Percentiles rank a stretch among this genome's conserved stretches.
These are phyloP conservation scores for Pugionium cornutum DNA, from an alignment of 345 rosid genomes.

Conservation along the genomic window DNA sequence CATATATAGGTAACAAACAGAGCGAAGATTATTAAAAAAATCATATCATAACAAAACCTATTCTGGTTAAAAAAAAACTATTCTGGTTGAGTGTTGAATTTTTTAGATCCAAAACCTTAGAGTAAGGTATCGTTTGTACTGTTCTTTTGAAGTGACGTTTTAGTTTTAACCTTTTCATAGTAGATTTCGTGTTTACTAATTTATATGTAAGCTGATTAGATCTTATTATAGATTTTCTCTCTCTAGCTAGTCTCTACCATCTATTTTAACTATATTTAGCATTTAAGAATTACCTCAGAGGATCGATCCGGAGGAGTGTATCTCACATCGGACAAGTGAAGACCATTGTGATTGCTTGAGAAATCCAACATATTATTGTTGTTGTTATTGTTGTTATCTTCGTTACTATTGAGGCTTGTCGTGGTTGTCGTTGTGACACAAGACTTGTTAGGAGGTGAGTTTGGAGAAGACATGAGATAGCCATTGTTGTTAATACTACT, in stretches of 20 bases:
- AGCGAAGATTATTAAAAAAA: slow-evolving; percentile 9
- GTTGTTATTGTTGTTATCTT: slow-evolving; percentile 34
- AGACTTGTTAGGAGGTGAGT: slow-evolving; percentile 64
- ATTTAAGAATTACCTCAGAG: slow-evolving; percentile 56
- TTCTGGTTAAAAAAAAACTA: background rate
- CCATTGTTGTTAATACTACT: slow-evolving; percentile 45
- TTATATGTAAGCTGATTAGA: slow-evolving; percentile 6
- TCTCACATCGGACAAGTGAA: slow-evolving; percentile 54
- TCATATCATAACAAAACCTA: background rate
- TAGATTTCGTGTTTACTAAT: slow-evolving; percentile 14
- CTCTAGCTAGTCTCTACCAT: background rate
- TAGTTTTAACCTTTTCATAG: slow-evolving; percentile 14
- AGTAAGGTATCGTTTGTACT: slow-evolving; percentile 21
- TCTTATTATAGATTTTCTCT: background rate
- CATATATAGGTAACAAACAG: slow-evolving; percentile 20
- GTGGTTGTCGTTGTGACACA: slow-evolving; percentile 58
- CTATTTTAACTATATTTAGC: background rate
- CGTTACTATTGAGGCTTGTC: slow-evolving; percentile 42
- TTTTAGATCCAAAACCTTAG: slow-evolving; percentile 28
- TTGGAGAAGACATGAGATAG: slow-evolving; percentile 43
- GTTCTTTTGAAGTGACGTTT: slow-evolving; percentile 19
- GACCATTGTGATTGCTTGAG: slow-evolving; percentile 45
- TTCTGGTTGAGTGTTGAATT: slow-evolving; percentile 6
- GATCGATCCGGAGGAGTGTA: slow-evolving; percentile 72
- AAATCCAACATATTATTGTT: slow-evolving; percentile 68